These are phyloP conservation scores for Globisporangium acanthophoron DNA, from an alignment of 352 stramenopile genomes.

Conservation along the genomic window DNA sequence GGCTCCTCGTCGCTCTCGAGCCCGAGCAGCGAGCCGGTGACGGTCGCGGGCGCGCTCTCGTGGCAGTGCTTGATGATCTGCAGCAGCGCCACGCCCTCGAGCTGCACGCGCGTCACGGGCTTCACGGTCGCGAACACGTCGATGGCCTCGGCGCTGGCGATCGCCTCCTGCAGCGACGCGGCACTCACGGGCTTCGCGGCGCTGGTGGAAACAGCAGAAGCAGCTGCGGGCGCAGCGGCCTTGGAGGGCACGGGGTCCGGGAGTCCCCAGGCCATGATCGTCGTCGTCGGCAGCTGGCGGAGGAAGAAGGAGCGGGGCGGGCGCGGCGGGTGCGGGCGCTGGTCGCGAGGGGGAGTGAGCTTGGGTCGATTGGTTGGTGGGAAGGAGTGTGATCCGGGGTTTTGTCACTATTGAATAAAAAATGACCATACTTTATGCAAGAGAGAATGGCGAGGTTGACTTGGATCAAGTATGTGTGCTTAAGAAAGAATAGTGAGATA, in stretches of 20 bases:
- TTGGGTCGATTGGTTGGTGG: constrained; percentile 32
- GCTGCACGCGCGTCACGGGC: constrained; percentile 58
- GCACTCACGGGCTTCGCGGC: constrained; percentile 6
- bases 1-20: constrained; percentile 78
- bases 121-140: constrained; percentile 71
- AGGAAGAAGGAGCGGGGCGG: not conserved
- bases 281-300: no score
- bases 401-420: not conserved
- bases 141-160: constrained; percentile 30
- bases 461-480: no score
- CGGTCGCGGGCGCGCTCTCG: constrained; percentile 91
- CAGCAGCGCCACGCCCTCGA: constrained; percentile 84
- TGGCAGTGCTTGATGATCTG: constrained; percentile 99
- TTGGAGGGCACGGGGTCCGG: constrained; percentile 22
- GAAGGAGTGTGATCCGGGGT: constrained; percentile 6
- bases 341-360: not conserved
- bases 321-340: not conserved
- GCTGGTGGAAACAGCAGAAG: not conserved
- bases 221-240: constrained; percentile 15
- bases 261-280: constrained; percentile 58
- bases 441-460: no score
- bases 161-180: constrained; percentile 18
- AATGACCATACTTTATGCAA: not conserved
- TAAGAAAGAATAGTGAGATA: no score
- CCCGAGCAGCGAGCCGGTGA: constrained; percentile 95